These are phyloP conservation scores for Eucalyptus sideroxylon DNA, from an alignment of 345 rosid genomes.

Conservation along the genomic window DNA sequence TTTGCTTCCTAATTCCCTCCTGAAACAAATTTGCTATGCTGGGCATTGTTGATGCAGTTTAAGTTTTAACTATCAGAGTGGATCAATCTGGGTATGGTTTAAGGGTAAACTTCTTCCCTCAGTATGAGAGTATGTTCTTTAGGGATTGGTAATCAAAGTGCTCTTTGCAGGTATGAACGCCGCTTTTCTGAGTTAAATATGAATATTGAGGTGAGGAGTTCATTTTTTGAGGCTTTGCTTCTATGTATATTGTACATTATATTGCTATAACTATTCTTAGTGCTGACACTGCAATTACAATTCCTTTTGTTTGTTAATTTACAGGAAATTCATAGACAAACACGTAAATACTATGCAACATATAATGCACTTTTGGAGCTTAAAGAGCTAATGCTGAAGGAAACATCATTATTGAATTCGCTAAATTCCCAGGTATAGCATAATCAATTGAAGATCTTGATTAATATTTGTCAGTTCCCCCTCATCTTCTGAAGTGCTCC, in stretches of 20 bases:
- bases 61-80: neutral
- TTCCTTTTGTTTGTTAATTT: conserved; percentile 1
- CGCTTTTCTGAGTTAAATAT: conserved; percentile 68
- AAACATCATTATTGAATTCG: conserved; percentile 67
- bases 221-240: neutral
- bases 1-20: neutral
- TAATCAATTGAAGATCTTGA: neutral
- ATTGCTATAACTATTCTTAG: neutral
- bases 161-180: conserved; percentile 55
- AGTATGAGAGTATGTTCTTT: neutral
- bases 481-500: neutral
- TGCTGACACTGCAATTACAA: neutral
- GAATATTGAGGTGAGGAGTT: conserved; percentile 52
- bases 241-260: neutral
- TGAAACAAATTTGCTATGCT: neutral
- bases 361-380: conserved; percentile 77
- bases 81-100: neutral
- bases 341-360: conserved; percentile 72
- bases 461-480: neutral
- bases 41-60: neutral
- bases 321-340: conserved; percentile 71
- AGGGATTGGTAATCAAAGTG: neutral
- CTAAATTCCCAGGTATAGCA: conserved; percentile 60
- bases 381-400: conserved; percentile 84
- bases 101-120: neutral